These are phyloP conservation scores for Reutealis trisperma DNA, from an alignment of 345 rosid species.

Conservation along the genomic window DNA sequence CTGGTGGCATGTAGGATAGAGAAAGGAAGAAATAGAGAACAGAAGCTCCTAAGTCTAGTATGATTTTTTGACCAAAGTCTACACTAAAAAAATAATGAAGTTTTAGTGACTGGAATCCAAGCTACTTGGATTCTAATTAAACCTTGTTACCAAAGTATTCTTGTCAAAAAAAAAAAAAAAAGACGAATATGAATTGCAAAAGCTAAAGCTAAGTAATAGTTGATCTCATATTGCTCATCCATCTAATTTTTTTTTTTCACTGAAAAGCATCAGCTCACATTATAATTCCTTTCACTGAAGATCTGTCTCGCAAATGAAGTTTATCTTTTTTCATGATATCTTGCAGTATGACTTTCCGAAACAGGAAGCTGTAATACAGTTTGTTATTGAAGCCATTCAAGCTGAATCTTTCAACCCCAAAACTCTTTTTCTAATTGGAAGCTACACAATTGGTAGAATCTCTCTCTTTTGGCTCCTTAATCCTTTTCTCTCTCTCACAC, in stretches of 20 bases:
- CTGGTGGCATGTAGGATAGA: background rate
- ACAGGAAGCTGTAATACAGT: conserved; percentile 90
- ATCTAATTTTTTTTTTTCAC: background rate
- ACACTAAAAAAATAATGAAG: background rate
- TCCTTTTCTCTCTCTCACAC: conserved; percentile 13
- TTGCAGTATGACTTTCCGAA: conserved; percentile 93
- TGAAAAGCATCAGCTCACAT: background rate
- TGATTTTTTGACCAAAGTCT: background rate
- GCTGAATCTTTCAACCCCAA: conserved; percentile 90
- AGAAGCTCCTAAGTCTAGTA: background rate
- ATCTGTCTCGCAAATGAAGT: background rate
- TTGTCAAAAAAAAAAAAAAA: background rate
- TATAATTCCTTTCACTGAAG: background rate
- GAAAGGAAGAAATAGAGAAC: background rate
- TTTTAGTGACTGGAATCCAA: background rate
- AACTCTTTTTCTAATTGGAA: conserved; percentile 88
- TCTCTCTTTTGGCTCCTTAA: background rate
- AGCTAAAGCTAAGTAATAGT: background rate
- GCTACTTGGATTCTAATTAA: too few relatives aligned
- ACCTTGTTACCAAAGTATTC: too few relatives aligned
- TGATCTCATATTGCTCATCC: background rate
- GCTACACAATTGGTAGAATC: conserved; percentile 82
- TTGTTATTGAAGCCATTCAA: conserved; percentile 93
- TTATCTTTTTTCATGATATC: conserved; percentile 17
- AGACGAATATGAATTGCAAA: background rate